Conservation (phyloP, 2,329 filamentous ascomycete species). For the Pseudogymnoascus sp. region DNA sequence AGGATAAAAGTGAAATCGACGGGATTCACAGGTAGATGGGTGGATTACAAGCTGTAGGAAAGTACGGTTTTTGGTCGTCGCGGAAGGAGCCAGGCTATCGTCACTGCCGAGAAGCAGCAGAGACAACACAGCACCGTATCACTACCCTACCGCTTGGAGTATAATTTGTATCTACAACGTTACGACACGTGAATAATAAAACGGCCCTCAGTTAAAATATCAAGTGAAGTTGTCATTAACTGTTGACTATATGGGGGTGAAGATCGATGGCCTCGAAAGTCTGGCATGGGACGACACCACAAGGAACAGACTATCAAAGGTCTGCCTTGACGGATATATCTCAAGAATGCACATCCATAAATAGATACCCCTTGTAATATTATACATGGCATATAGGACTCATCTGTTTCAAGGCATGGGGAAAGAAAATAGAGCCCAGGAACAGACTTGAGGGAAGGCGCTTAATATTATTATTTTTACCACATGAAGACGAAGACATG, state of each 20-base stretch:
- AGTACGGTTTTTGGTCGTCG: neutral
- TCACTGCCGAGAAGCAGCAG: neutral
- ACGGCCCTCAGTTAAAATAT: neutral
- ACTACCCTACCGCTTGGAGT: neutral
- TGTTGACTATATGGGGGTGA: neutral
- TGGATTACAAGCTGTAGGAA: neutral
- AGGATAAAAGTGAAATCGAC: neutral
- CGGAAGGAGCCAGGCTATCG: neutral
- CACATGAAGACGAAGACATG: neutral
- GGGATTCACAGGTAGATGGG: too few relatives aligned
- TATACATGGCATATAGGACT: neutral
- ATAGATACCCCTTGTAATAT: neutral
- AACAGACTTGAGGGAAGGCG: neutral
- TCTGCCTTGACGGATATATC: neutral
- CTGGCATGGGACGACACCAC: neutral
- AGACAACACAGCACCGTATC: neutral
- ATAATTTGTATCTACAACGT: neutral
- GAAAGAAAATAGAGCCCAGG: neutral
- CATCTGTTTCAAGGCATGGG: neutral
- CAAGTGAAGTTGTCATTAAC: neutral
- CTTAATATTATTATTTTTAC: neutral
- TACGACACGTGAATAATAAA: neutral
- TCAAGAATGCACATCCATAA: neutral
- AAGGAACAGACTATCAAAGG: neutral
- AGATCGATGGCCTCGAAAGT: too few relatives aligned